phyloP scores from a whole-genome alignment of 2,329 filamentous ascomycete species.

The Fonsecaea erecta region DNA sequence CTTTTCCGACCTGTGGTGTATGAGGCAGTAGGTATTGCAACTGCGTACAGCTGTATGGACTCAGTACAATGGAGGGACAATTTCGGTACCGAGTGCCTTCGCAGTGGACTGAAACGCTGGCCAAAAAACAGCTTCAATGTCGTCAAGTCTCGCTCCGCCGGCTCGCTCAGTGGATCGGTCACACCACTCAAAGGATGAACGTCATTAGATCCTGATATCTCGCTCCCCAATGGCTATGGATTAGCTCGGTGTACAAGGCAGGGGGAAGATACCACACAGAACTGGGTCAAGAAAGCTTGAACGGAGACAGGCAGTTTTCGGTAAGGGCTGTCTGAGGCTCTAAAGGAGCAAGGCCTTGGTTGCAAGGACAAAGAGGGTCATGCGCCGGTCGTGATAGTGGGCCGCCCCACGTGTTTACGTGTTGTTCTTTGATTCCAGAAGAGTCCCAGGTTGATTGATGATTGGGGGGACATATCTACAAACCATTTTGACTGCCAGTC shows the following conservation, averaged over 20 bases:
- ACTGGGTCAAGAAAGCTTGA: neutral
- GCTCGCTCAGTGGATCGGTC: neutral
- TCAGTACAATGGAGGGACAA: neutral
- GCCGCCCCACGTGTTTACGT: slow-evolving; percentile 14
- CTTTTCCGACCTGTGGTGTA: slow-evolving; percentile 1
- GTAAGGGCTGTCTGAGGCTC: neutral
- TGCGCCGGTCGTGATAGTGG: neutral
- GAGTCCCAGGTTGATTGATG: neutral
- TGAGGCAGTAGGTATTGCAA: slow-evolving; percentile 1
- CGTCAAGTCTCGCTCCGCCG: neutral
- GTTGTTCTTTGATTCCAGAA: slow-evolving; percentile 17
- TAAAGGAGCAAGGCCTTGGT: neutral
- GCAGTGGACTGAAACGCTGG: neutral
- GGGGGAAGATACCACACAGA: neutral
- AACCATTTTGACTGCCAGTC: neutral
- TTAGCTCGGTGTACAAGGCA: neutral
- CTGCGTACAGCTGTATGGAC: neutral
- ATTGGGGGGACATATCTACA: neutral
- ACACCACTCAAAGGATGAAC: slow-evolving; percentile 2
- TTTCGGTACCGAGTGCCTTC: neutral
- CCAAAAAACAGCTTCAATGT: neutral
- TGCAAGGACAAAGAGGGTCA: neutral
- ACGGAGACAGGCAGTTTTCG: neutral
- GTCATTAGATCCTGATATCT: neutral
- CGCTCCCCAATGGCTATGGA: neutral